A percentile compares a stretch with the other conserved stretches of the same genome.
These are phyloP conservation scores for Clathrospora elynae DNA, from an alignment of 2,329 filamentous ascomycete genomes.

Conservation along the genomic window DNA sequence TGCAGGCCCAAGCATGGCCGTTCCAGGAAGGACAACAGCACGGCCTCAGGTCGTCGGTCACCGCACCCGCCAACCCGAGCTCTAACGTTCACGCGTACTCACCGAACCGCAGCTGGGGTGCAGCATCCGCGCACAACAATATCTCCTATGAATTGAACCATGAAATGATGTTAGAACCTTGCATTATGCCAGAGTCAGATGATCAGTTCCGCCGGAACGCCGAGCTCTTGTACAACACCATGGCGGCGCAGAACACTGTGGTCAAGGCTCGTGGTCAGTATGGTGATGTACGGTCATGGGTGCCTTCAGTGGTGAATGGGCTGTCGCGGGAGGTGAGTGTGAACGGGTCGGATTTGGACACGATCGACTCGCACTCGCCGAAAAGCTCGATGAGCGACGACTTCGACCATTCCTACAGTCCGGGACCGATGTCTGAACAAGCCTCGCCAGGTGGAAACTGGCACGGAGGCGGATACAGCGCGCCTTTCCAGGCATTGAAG, in stretches of 20 bases:
- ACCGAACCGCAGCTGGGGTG: slow-evolving; percentile 7
- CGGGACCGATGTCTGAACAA: slow-evolving; percentile 10
- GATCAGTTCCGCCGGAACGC: slow-evolving; percentile 10
- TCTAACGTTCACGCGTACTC: background rate
- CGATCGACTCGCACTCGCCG: slow-evolving; percentile 24
- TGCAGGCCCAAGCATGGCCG: slow-evolving; percentile 14
- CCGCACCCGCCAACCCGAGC: background rate
- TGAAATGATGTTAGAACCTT: slow-evolving; percentile 10
- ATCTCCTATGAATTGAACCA: slow-evolving; percentile 8
- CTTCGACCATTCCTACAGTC: slow-evolving; percentile 12
- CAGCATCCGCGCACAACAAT: background rate
- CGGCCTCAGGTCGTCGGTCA: background rate
- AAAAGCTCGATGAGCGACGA: slow-evolving; percentile 28
- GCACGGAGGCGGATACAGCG: slow-evolving; percentile 3
- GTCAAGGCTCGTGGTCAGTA: slow-evolving; percentile 12
- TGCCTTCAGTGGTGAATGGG: background rate
- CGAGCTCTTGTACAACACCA: slow-evolving; percentile 14
- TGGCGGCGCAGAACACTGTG: slow-evolving; percentile 4
- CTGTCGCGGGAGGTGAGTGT: slow-evolving; percentile 4
- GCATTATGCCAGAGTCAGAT: slow-evolving; percentile 12
- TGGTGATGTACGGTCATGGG: slow-evolving; percentile 3
- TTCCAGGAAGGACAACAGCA: slow-evolving; percentile 11
- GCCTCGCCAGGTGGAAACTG: slow-evolving; percentile 10
- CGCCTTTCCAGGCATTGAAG: too few relatives aligned
- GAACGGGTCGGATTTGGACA: slow-evolving; percentile 15